Evolutionary conservation across 2,329 filamentous ascomycete species (phyloP), one percentile per base, ranked within the genome.

Genomic region (Alternaria arbusti): DNA sequence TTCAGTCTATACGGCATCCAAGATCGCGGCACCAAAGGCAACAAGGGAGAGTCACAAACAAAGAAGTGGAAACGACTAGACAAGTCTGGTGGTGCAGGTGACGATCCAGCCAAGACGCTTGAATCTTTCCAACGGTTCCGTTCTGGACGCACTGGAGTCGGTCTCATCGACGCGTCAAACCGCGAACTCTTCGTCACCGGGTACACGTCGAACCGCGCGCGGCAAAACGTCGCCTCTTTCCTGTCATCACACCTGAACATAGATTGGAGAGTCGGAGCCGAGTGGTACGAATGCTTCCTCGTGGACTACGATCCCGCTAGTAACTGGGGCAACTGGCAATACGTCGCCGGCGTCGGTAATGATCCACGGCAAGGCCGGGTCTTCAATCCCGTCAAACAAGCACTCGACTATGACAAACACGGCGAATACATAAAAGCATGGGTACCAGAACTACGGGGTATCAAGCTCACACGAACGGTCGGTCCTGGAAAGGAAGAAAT

Each of bases 311-410:
- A 95, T 69, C 85, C 91, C 0, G 88, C 86, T 13, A 90, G 86
- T 63, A 94, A 94, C 69, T 95, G 91, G 91, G 89, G 89, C 10
- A 94, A 93, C 71, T 94, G 91, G 92, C 91, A 94, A 77, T 95
- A 95, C 65, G 87, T 92, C 0, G 86, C 91, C 0, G 92, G 92
- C 0, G 91, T 95, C 0, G 92, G 92, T 8, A 94, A 94, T 67
- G 91, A 95, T 69, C 92, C 91, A 0, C 83, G 91, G 7, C 87
- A 91, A 68, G 87, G 87, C 0, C 84, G 92, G n/a, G 87, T 91
- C 13, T 94, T 94, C 83, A 95, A 95, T 72, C 91, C 91, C 0
- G 88, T 95, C 52, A 94, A 94, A 77, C 92, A 95, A 76, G 90
- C 89, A 0, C 87, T 91, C 46, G 91, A 94, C 67, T 94, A 95